These are phyloP conservation scores for Hypoxylon sp. DNA, from an alignment of 2,329 filamentous ascomycete genomes.

Conservation along the genomic window DNA sequence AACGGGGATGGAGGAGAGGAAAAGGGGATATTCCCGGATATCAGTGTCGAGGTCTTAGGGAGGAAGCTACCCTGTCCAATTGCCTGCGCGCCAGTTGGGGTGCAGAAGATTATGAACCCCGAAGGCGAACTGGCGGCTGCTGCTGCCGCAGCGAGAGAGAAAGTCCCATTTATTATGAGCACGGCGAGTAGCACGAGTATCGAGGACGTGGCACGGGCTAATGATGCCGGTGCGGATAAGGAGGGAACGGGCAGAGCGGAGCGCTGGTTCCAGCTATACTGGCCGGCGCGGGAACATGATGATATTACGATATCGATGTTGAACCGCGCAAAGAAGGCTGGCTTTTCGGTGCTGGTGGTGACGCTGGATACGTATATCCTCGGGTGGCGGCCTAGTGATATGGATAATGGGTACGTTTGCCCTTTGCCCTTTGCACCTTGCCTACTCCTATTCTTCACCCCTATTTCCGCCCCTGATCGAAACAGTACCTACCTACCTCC, in stretches of 20 bases:
- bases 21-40: constrained; percentile 39
- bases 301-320: constrained; percentile 50
- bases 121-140: constrained; percentile 49
- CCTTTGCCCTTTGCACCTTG: too few species aligned
- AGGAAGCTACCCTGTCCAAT: constrained; percentile 45
- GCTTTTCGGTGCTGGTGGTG: constrained; percentile 48
- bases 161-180: constrained; percentile 49
- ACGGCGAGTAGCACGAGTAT: constrained; percentile 50
- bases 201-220: constrained; percentile 51
- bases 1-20: constrained; percentile 16
- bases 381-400: constrained; percentile 50
- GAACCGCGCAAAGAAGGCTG: constrained; percentile 42
- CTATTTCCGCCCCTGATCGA: background rate
- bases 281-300: constrained; percentile 46
- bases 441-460: background rate
- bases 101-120: constrained; percentile 51
- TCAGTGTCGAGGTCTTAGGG: constrained; percentile 39
- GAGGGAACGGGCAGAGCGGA: constrained; percentile 7
- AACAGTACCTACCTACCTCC: too few species aligned
- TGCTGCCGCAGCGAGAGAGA: constrained; percentile 41
- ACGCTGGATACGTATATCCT: constrained; percentile 52
- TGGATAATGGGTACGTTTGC: constrained; percentile 44
- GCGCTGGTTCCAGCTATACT: constrained; percentile 53
- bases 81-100: constrained; percentile 49
- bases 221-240: constrained; percentile 36